phyloP scores from a whole-genome alignment of 805 yeast genomes.

The Scheffersomyces ergatensis region DNA sequence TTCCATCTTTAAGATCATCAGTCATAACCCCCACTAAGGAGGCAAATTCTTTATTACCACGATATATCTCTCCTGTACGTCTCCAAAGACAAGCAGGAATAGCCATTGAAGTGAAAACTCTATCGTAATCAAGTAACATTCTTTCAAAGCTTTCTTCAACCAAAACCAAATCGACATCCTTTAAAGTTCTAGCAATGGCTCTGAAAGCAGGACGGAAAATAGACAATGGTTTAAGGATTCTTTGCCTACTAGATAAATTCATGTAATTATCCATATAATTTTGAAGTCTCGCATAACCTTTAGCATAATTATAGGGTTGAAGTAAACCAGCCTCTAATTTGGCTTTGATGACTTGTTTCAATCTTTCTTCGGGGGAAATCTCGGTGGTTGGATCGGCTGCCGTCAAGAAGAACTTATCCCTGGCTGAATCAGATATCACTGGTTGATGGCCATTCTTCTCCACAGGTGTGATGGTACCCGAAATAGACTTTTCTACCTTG shows the following conservation, averaged over 20 bases:
- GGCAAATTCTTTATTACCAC: constrained; percentile 96
- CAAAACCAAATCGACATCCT: constrained; percentile 84
- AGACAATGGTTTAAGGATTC: constrained; percentile 81
- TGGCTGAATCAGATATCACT: constrained; percentile 68
- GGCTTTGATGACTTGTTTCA: constrained; percentile 91
- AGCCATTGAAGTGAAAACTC: constrained; percentile 96
- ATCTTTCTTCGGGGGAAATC: constrained; percentile 87
- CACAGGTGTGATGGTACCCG: constrained; percentile 2
- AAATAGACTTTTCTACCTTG: constrained; percentile 5
- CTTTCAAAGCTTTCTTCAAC: constrained; percentile 95
- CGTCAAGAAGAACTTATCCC: constrained; percentile 89
- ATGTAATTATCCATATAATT: constrained; percentile 90
- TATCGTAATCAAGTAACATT: constrained; percentile 87
- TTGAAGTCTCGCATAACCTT: constrained; percentile 87
- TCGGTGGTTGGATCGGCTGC: constrained; percentile 98
- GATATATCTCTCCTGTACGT: constrained; percentile 91
- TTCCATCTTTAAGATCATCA: constrained; percentile 90
- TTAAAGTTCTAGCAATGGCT: constrained; percentile 85
- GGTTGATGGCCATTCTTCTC: constrained; percentile 25
- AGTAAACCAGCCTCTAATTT: constrained; percentile 89
- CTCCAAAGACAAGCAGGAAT: constrained; percentile 98
- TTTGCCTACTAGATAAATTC: constrained; percentile 77
- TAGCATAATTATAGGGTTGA: constrained; percentile 90
- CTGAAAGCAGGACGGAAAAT: constrained; percentile 90
- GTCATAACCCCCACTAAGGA: constrained; percentile 84